Evolutionary conservation across 2,329 filamentous ascomycete genomes (phyloP).

Genomic region (Penicillium palitans): DNA sequence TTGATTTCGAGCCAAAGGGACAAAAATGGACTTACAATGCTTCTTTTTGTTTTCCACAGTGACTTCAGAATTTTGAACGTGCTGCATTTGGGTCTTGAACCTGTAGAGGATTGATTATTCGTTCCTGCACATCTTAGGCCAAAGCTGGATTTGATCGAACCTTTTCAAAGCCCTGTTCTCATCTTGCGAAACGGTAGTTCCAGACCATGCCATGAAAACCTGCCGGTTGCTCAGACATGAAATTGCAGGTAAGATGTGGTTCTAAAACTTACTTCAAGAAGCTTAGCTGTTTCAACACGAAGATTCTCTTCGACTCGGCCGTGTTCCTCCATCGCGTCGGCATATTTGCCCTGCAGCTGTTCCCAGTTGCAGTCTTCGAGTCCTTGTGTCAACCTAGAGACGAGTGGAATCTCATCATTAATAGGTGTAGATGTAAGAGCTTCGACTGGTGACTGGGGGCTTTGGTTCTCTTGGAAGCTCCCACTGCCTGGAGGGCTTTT

Average conservation of each 20-base stretch:
- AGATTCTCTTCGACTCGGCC: constrained; percentile 65
- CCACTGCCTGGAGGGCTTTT: constrained; percentile 3
- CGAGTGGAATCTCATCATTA: constrained; percentile 17
- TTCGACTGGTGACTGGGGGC: constrained; percentile 12
- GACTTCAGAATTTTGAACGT: constrained; percentile 72
- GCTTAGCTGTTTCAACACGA: constrained; percentile 64
- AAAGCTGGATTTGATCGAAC: constrained; percentile 42
- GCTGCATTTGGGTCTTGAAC: constrained; percentile 74
- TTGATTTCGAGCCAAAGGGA: background rate
- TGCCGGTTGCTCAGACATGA: constrained; percentile 37
- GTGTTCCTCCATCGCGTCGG: constrained; percentile 63
- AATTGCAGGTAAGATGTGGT: background rate
- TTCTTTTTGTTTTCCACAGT: constrained; percentile 71
- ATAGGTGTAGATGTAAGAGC: background rate
- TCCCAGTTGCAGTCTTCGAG: constrained; percentile 71
- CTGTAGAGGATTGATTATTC: constrained; percentile 44
- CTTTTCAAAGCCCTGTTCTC: constrained; percentile 75
- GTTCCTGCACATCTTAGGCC: background rate
- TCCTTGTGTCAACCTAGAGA: constrained; percentile 47
- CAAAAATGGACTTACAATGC: constrained; percentile 65
- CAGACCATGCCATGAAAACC: constrained; percentile 80
- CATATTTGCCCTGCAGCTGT: constrained; percentile 70
- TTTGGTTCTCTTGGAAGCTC: constrained; percentile 13
- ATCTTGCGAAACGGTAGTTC: constrained; percentile 70
- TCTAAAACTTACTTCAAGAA: constrained; percentile 59